A percentile compares a stretch with the other conserved stretches of the same genome.
Evolutionary conservation across 2,329 filamentous ascomycete genomes (phyloP).

Genomic region (Fusarium liriodendri): DNA sequence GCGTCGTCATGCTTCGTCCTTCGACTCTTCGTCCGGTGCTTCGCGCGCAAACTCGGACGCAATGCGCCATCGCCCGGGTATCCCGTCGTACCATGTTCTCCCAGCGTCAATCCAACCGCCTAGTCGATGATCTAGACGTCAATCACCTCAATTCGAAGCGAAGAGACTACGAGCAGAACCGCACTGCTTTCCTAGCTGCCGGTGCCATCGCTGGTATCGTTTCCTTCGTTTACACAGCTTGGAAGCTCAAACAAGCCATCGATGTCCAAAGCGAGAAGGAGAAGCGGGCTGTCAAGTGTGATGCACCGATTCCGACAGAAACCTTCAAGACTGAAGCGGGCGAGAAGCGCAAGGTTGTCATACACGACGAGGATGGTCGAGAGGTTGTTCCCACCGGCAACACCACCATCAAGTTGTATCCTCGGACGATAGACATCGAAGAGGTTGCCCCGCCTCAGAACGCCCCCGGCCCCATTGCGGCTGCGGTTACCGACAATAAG

Average conservation of each 20-base stretch:
- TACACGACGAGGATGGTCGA: constrained; percentile 75
- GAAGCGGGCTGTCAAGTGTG: constrained; percentile 57
- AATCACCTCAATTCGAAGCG: constrained; percentile 58
- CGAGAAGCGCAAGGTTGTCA: constrained; percentile 66
- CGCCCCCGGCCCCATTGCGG: constrained; percentile 48
- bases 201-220: constrained; percentile 63
- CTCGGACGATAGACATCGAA: constrained; percentile 74
- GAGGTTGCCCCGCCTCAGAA: constrained; percentile 50
- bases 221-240: constrained; percentile 63
- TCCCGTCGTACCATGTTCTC: constrained; percentile 46
- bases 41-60: constrained; percentile 36
- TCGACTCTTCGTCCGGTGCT: constrained; percentile 46
- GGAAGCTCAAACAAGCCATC: constrained; percentile 60
- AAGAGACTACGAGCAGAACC: constrained; percentile 62
- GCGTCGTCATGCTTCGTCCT: constrained; percentile 46
- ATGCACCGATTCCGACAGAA: constrained; percentile 54
- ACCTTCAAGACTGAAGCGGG: constrained; percentile 62
- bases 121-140: constrained; percentile 63
- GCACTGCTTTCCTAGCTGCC: constrained; percentile 62
- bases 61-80: constrained; percentile 36
- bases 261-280: constrained; percentile 48
- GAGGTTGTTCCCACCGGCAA: constrained; percentile 87
- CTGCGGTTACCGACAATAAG: constrained; percentile 53
- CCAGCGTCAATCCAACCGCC: constrained; percentile 46
- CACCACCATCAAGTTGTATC: constrained; percentile 82